Conservation (phyloP, 2,329 filamentous ascomycete species). For the Pyrenophora tritici-repentis region DNA sequence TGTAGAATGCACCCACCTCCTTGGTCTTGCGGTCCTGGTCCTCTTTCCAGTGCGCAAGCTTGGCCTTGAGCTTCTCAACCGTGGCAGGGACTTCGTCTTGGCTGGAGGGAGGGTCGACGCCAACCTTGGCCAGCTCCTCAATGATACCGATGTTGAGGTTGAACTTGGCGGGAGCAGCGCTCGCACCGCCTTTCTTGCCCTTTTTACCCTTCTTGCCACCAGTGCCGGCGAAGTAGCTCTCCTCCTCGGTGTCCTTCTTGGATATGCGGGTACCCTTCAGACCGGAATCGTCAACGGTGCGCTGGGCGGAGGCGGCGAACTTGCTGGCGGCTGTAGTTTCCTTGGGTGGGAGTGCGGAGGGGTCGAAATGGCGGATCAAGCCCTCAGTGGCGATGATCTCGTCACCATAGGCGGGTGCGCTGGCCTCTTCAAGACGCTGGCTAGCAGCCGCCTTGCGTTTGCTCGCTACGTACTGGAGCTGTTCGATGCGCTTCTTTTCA, state of each 20-base stretch:
- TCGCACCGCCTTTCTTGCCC: constrained; percentile 74
- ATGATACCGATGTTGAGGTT: constrained; percentile 90
- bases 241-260: constrained; percentile 85
- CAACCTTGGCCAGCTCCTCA: constrained; percentile 83
- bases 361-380: constrained; percentile 90
- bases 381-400: constrained; percentile 89
- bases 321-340: constrained; percentile 67
- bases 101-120: constrained; percentile 85
- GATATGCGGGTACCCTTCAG: constrained; percentile 84
- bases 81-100: constrained; percentile 78
- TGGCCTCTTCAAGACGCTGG: constrained; percentile 78
- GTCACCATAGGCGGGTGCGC: constrained; percentile 85
- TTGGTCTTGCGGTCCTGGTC: constrained; percentile 90
- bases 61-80: constrained; percentile 88
- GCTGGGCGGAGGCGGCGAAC: constrained; percentile 73
- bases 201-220: constrained; percentile 88
- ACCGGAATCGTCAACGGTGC: constrained; percentile 81
- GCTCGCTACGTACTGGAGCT: constrained; percentile 72
- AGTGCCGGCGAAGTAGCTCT: constrained; percentile 77
- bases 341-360: constrained; percentile 65
- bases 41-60: constrained; percentile 87
- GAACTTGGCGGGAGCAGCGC: constrained; percentile 66
- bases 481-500: constrained; percentile 81
- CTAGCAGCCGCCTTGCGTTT: constrained; percentile 77
- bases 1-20: constrained; percentile 65